phyloP scores from a whole-genome alignment of 805 yeast species.

The Suhomyces sp. region DNA sequence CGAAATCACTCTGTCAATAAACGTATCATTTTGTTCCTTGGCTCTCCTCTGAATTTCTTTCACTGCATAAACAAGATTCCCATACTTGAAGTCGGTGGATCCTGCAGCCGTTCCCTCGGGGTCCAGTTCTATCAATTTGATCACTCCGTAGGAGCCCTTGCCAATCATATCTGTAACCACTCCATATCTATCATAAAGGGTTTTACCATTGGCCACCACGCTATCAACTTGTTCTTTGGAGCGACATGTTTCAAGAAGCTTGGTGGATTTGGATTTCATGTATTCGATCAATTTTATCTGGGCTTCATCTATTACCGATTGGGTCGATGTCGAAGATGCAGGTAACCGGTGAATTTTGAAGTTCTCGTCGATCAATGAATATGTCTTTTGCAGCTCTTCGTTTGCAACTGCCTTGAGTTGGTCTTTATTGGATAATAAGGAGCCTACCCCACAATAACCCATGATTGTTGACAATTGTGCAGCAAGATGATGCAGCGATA shows the following conservation, averaged over 20 bases:
- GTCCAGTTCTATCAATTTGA: conserved; percentile 36
- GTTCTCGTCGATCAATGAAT: conserved; percentile 23
- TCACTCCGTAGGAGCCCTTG: conserved; percentile 49
- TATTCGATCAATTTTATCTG: conserved; percentile 26
- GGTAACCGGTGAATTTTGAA: conserved; percentile 27
- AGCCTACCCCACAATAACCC: conserved; percentile 35
- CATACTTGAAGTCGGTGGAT: neutral
- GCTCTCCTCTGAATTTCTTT: conserved; percentile 29
- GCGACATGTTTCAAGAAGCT: conserved; percentile 13
- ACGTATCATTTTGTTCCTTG: conserved; percentile 39
- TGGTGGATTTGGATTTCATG: conserved; percentile 18
- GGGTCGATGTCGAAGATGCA: conserved; percentile 18
- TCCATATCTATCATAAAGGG: conserved; percentile 36
- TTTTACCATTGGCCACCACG: conserved; percentile 15
- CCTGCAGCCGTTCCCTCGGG: neutral
- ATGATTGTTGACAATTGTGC: conserved; percentile 30
- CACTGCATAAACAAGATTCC: conserved; percentile 26
- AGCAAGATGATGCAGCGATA: conserved; percentile 13
- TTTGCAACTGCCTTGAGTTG: conserved; percentile 23
- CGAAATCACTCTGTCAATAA: conserved; percentile 73
- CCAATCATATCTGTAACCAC: conserved; percentile 38
- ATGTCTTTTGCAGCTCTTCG: conserved; percentile 35
- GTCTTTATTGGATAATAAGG: conserved; percentile 15
- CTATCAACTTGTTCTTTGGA: neutral
- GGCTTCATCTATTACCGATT: conserved; percentile 29